A percentile compares a stretch with the other conserved stretches of the same genome.
These are phyloP conservation scores for Penicillium antarcticum DNA, from an alignment of 495 filamentous ascomycete genomes.

Conservation along the genomic window DNA sequence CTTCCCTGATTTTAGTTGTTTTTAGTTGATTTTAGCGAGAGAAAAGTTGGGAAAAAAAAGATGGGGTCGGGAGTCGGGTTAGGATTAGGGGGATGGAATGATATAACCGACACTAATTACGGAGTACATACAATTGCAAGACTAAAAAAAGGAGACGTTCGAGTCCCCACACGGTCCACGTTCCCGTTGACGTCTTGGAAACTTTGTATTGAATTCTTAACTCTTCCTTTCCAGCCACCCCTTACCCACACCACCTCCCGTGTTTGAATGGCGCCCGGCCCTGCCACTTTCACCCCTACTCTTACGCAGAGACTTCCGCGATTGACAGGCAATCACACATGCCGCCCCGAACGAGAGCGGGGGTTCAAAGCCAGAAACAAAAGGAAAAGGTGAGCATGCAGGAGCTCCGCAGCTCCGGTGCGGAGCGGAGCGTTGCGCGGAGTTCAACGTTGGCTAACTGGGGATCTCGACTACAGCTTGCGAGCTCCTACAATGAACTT, in stretches of 20 bases:
- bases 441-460: slow-evolving; percentile 17
- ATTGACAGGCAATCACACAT: slow-evolving; percentile 40
- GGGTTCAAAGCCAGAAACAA: slow-evolving; percentile 86
- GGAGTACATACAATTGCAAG: background rate
- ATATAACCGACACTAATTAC: no score
- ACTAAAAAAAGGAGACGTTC: slow-evolving; percentile 13
- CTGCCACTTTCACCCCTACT: slow-evolving; percentile 12
- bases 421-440: slow-evolving; percentile 2
- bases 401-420: background rate
- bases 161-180: slow-evolving; percentile 26
- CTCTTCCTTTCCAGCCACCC: slow-evolving; percentile 1
- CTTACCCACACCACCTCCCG: background rate
- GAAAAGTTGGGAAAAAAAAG: no score
- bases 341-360: slow-evolving; percentile 73
- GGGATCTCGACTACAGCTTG: slow-evolving; percentile 60
- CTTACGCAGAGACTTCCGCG: slow-evolving; percentile 27
- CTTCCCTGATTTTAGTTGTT: background rate
- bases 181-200: slow-evolving; percentile 26
- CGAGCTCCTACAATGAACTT: slow-evolving; percentile 92
- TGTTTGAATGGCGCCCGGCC: slow-evolving; percentile 25
- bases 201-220: slow-evolving; percentile 7
- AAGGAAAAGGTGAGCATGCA: slow-evolving; percentile 78
- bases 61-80: no score
- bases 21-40: no score
- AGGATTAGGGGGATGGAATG: no score